phyloP scores from a whole-genome alignment of 495 filamentous ascomycete genomes.

The Halenospora varia region DNA sequence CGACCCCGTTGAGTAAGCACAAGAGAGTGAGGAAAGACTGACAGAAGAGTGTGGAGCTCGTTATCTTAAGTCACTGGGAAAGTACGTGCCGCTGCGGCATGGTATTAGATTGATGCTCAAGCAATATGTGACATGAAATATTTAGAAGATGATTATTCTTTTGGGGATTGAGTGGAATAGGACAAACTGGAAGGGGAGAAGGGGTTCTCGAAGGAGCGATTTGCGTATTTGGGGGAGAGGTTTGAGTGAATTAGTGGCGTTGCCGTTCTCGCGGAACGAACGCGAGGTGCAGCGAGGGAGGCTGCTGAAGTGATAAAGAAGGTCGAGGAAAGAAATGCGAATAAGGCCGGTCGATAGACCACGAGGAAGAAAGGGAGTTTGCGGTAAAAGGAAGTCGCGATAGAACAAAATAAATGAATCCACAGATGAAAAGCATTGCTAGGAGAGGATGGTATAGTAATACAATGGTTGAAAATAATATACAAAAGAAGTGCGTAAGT shows the following conservation, averaged over 20 bases:
- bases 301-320: not conserved
- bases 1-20: not conserved
- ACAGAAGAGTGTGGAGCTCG: not conserved
- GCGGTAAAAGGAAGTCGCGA: too few species aligned
- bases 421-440: too few species aligned
- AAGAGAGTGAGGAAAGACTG: not conserved
- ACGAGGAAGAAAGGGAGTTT: too few species aligned
- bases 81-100: not conserved
- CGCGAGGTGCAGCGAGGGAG: not conserved
- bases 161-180: too few species aligned
- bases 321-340: too few species aligned
- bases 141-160: not conserved
- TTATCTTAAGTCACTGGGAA: not conserved
- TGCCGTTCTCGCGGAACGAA: not conserved
- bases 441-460: too few species aligned
- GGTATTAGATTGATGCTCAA: not conserved
- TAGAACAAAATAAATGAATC: too few species aligned
- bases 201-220: not conserved
- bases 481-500: too few species aligned
- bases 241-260: not conserved
- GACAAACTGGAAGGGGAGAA: not conserved
- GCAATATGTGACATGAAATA: not conserved
- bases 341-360: too few species aligned
- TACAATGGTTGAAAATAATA: too few species aligned
- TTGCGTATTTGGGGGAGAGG: not conserved